phyloP scores from a whole-genome alignment of 2,329 filamentous ascomycete genomes.

The Aspergillus novofumigatus region DNA sequence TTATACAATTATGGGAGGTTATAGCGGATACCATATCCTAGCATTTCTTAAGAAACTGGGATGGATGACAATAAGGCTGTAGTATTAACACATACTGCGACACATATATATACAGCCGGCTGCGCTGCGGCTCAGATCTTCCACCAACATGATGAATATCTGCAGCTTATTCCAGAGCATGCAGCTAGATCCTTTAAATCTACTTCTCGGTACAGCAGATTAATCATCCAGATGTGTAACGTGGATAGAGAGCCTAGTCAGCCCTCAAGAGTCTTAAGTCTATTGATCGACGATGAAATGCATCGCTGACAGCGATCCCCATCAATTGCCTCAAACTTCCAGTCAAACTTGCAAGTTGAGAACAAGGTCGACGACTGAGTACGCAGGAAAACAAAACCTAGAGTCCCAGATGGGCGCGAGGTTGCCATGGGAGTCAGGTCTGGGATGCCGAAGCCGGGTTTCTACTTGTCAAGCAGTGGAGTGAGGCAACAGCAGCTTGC shows the following conservation, averaged over 20 bases:
- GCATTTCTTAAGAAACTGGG: not conserved
- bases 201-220: too few species aligned
- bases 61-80: not conserved
- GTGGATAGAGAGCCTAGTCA: too few species aligned
- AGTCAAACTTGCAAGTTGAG: not conserved
- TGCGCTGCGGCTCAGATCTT: too few species aligned
- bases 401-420: not conserved
- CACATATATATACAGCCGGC: not conserved
- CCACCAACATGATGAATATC: too few species aligned
- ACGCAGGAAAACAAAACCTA: not conserved
- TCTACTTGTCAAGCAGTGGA: not conserved
- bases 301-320: not conserved
- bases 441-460: not conserved
- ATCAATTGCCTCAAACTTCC: not conserved
- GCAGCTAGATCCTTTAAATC: too few species aligned
- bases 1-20: too few species aligned
- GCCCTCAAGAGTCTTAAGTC: too few species aligned
- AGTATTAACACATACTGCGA: not conserved
- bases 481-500: not conserved
- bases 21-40: too few species aligned
- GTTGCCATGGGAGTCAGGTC: not conserved
- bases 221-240: too few species aligned
- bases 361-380: not conserved
- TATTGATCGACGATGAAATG: too few species aligned
- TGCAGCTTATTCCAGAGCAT: too few species aligned